Evolutionary conservation across 495 filamentous ascomycete species (phyloP), one percentile per base, ranked within the genome.

Genomic region (Tuber aestivum): DNA sequence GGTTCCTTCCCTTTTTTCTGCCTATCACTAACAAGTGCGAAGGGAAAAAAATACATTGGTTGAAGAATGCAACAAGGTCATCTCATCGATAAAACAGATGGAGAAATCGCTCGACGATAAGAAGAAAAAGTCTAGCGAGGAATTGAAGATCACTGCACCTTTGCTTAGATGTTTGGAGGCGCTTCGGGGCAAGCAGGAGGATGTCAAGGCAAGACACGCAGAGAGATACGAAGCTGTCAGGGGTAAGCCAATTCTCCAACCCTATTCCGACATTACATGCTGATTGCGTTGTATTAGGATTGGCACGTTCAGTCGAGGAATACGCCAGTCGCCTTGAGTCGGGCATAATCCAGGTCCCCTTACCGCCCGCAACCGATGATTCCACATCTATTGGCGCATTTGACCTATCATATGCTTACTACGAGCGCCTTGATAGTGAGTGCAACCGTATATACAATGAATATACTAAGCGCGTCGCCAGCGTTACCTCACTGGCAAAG

Each of bases 371-470:
- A 0, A 88, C 90, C 0, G 88, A 91, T 5, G 91, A 93, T 74
- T 88, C 92, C 3, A 89, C 90, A n/a, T 87, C 95, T 20, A 89
- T 93, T 0, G 88, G 92, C 0, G 91, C 88, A 70, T 97, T 97
- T 82, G 93, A 97, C 79, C 88, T 99, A 44, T 97, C 94, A 0
- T 90, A 92, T 5, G 85, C 90, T n/a, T 98, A 97, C 82, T 92
- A 97, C 44, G 89, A 91, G 27, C 89, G 91, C 35, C 87, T 99
- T 45, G 94, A 99, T 82, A 87, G 89, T 35, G 96, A 98, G 84
- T 98, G 97, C 77, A 91, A 92, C 8, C 89, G 93, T 44, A 93
- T 99, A 38, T 97, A 97, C 82, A 92, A 97, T 83, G 96, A 97
- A 83, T 99, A 97, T 81, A 92, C 89, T 50, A 91, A 90, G 50